A percentile compares a stretch with the other conserved stretches of the same genome.
Conservation (phyloP, 2,329 filamentous ascomycete genomes). For the Lizonia empirigonia region DNA sequence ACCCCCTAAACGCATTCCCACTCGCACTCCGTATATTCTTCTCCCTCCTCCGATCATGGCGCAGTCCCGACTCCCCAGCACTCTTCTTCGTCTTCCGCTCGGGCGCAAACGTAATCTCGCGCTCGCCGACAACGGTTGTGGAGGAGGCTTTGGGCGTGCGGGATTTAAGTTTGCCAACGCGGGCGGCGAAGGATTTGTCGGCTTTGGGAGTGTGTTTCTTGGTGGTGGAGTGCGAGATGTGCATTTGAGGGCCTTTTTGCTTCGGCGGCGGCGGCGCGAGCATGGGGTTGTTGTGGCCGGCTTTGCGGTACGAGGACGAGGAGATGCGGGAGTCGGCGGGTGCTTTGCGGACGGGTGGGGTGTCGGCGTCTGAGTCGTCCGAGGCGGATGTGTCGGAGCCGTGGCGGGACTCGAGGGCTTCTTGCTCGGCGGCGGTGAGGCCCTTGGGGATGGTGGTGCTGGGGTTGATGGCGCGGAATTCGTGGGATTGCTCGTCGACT, state of each 20-base stretch:
- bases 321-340: slow-evolving; percentile 57
- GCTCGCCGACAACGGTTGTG: slow-evolving; percentile 56
- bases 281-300: slow-evolving; percentile 54
- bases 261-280: too few species aligned
- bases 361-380: slow-evolving; percentile 39
- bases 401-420: slow-evolving; percentile 55
- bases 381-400: slow-evolving; percentile 41
- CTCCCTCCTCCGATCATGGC: slow-evolving; percentile 51
- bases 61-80: slow-evolving; percentile 39
- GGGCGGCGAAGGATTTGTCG: slow-evolving; percentile 63
- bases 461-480: slow-evolving; percentile 88
- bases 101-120: slow-evolving; percentile 75
- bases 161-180: slow-evolving; percentile 53
- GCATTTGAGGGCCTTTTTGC: slow-evolving; percentile 52
- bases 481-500: slow-evolving; percentile 85
- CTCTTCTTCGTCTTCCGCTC: slow-evolving; percentile 53
- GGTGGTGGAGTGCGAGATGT: slow-evolving; percentile 57
- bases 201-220: slow-evolving; percentile 50
- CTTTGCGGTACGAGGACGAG: slow-evolving; percentile 67
- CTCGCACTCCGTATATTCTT: slow-evolving; percentile 72
- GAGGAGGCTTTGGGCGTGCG: slow-evolving; percentile 23
- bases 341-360: slow-evolving; percentile 35
- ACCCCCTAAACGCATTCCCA: slow-evolving; percentile 73
- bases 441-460: slow-evolving; percentile 68
- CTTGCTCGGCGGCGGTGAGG: slow-evolving; percentile 65